Base-by-base conservation (phyloP, 208 protist species). In the Herpetomonas samuelpessoai region DNA sequence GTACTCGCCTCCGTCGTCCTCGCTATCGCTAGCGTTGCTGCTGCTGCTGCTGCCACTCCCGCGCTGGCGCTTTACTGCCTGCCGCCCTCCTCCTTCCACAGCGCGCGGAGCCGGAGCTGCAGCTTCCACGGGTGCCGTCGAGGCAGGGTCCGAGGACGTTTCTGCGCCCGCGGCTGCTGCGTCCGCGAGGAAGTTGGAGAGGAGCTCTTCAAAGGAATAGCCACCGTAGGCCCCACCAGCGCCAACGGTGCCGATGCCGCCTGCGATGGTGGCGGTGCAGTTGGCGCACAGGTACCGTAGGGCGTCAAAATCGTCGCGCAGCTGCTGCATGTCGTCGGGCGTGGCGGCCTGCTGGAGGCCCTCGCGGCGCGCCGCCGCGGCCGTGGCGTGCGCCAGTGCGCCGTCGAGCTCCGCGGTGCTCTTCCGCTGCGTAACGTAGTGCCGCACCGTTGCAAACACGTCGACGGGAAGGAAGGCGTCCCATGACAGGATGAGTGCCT, bases 401-500 rank as follows among this genome's bases (percentile, higher is more conserved):
- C 65, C 65, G 41, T 79, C 63, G 35, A 92, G 63, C 66, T 86
- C 76, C 29, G 74, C 81, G 21, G 72, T 79, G 49, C 85, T 85
- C 0, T 76, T 67, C 45, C 76, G 75, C 65, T 87, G 81, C 26
- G 86, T 60, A 28, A 75, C 81, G 61, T 85, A 76, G 18, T 78
- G 81, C 44, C 64, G 72, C 6, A 92, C 52, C 2, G 67, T 65
- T 16, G 31, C 52, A 54, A 75, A 88, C 4, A 86, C 39, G 18
- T 60, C 57, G 21, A 67, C 60, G 30, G 85, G 81, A 44, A 92
- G 62, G 12, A 89, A 48, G 3, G 53, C 57, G 35, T 82, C 68
- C 86, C 86, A 92, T n/a, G 76, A 80, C 18, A 63, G 72, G 58
- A 92, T 80, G 49, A 92, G 62, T 18, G 68, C 51, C 57, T 92